Evolutionary conservation across 2,329 filamentous ascomycete genomes (phyloP).

Genomic region (Aspergillus caelatus): DNA sequence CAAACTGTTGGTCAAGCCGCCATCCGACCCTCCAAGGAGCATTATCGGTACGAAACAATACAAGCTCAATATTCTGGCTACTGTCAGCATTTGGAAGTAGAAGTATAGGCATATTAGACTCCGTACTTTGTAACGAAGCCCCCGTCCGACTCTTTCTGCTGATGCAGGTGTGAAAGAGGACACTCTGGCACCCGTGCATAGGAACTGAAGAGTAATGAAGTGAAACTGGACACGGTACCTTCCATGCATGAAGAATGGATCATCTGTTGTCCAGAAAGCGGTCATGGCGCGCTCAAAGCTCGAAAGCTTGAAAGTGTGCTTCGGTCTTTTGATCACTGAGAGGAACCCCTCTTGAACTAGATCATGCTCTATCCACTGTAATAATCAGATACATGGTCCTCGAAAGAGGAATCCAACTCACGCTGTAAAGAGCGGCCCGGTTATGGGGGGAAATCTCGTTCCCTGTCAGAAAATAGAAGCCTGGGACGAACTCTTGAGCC

Average conservation of each 20-base stretch:
- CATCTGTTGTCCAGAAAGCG: conserved; percentile 8
- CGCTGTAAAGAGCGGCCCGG: conserved; percentile 1
- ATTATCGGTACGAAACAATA: conserved; percentile 5
- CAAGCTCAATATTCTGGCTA: conserved; percentile 7
- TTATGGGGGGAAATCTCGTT: conserved; percentile 9
- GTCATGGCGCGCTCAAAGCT: conserved; percentile 9
- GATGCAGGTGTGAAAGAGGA: conserved; percentile 7
- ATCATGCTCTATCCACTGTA: conserved; percentile 11
- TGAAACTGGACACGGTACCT: conserved; percentile 13
- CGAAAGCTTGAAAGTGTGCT: conserved; percentile 10
- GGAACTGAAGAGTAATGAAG: conserved; percentile 12
- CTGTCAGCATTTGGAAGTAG: neutral
- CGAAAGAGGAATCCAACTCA: too few relatives aligned
- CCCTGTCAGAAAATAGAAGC: conserved; percentile 8
- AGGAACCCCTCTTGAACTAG: neutral
- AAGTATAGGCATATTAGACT: too few relatives aligned
- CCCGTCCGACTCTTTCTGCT: conserved; percentile 1
- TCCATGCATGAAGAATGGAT: conserved; percentile 11
- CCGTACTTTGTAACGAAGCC: conserved; percentile 11
- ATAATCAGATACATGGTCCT: conserved; percentile 9
- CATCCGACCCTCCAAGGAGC: conserved; percentile 9
- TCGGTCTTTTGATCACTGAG: conserved; percentile 3
- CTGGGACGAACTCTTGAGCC: conserved; percentile 12
- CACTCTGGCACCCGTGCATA: conserved; percentile 10
- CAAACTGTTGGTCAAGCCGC: conserved; percentile 8